phyloP scores from a whole-genome alignment of 208 protist species.

The Lotmaria passim region DNA sequence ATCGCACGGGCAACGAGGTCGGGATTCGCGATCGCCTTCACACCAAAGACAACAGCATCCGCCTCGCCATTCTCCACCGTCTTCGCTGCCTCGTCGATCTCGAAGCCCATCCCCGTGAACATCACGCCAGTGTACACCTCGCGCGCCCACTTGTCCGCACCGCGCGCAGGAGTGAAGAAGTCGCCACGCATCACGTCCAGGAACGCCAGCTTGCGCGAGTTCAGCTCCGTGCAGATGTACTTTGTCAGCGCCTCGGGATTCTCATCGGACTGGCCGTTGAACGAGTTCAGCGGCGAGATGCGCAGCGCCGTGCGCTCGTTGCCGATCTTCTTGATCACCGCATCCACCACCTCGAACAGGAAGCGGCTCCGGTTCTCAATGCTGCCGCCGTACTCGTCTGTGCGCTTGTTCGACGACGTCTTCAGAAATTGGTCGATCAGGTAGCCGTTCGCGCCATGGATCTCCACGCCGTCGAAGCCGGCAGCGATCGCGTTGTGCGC shows the following conservation, averaged over 20 bases:
- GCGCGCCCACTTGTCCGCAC: slow-evolving; percentile 58
- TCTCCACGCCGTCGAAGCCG: slow-evolving; percentile 92
- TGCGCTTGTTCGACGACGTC: slow-evolving; percentile 73
- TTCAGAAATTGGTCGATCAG: slow-evolving; percentile 89
- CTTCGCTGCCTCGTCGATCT: slow-evolving; percentile 44
- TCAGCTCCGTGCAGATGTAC: slow-evolving; percentile 61
- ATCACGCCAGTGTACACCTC: slow-evolving; percentile 54
- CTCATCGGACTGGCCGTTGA: slow-evolving; percentile 40
- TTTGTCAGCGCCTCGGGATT: slow-evolving; percentile 51
- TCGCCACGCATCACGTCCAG: slow-evolving; percentile 48
- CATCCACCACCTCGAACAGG: slow-evolving; percentile 76
- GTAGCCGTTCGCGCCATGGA: slow-evolving; percentile 94
- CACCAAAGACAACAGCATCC: slow-evolving; percentile 65
- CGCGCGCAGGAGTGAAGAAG: slow-evolving; percentile 26
- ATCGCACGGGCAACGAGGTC: slow-evolving; percentile 59
- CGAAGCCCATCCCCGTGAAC: slow-evolving; percentile 52
- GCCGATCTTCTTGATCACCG: slow-evolving; percentile 47
- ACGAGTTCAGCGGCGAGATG: slow-evolving; percentile 63
- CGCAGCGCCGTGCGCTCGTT: slow-evolving; percentile 52
- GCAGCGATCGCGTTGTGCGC: slow-evolving; percentile 73
- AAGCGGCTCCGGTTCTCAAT: slow-evolving; percentile 81
- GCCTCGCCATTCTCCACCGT: slow-evolving; percentile 38
- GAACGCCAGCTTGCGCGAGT: slow-evolving; percentile 47
- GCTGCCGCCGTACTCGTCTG: slow-evolving; percentile 88
- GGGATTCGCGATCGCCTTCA: slow-evolving; percentile 68